Percentiles rank a stretch among this genome's conserved stretches.
These are phyloP conservation scores for Gossypium stocksii DNA, from an alignment of 345 rosid species.

Conservation along the genomic window DNA sequence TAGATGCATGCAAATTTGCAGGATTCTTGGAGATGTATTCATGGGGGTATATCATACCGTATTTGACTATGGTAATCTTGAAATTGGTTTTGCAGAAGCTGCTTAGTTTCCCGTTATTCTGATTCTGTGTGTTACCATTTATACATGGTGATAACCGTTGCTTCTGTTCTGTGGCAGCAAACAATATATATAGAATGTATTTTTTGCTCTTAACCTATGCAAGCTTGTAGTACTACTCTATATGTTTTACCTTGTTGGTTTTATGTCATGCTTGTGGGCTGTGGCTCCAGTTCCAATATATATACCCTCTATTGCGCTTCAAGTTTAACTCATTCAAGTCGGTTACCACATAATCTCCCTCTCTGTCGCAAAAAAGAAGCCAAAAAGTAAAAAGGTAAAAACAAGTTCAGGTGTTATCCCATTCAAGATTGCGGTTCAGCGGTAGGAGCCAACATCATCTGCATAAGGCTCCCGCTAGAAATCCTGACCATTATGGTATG, in stretches of 20 bases:
- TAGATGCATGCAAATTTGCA: slow-evolving; percentile 15
- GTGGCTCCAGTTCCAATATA: not conserved
- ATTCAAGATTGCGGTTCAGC: too few relatives aligned
- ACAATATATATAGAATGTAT: not conserved
- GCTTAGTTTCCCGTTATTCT: slow-evolving; percentile 23
- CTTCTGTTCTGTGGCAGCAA: not conserved
- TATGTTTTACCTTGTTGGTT: not conserved
- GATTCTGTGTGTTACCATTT: not conserved
- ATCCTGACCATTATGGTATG: too few relatives aligned
- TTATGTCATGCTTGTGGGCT: not conserved
- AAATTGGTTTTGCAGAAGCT: slow-evolving; percentile 64
- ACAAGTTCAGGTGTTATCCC: too few relatives aligned
- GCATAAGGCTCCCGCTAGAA: too few relatives aligned
- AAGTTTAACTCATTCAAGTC: not conserved
- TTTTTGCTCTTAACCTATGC: not conserved
- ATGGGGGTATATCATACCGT: slow-evolving; percentile 79
- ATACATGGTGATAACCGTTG: not conserved
- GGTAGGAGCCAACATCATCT: too few relatives aligned
- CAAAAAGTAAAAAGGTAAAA: too few relatives aligned
- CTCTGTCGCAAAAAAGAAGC: too few relatives aligned
- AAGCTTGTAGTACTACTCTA: not conserved
- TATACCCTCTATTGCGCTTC: not conserved
- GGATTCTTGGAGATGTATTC: slow-evolving; percentile 81
- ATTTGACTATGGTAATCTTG: slow-evolving; percentile 59
- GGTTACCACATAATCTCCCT: too few relatives aligned